Base-by-base conservation (phyloP, 306 rosid species). In the Lablab purpureus region DNA sequence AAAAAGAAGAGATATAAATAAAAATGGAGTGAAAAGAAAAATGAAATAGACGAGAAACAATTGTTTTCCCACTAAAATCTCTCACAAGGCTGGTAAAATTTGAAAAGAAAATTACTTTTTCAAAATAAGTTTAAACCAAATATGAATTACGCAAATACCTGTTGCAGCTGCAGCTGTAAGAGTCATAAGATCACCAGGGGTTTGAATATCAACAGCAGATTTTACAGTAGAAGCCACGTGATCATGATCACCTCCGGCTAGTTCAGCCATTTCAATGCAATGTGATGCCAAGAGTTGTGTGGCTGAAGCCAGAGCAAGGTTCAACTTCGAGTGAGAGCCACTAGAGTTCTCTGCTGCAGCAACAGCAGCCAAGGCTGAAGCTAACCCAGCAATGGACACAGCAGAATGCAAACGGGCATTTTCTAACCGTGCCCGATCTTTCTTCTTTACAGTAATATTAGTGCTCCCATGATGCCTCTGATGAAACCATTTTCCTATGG, bases 111-210 rank as follows among this genome's bases (percentile, higher is more conserved):
- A 40, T 0, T 37, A 8, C 45, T 40, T 40, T 41, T 22, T 7
- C 27, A 40, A 66, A 67, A 43, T 21, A 67, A 67, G 19, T 10
- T 52, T 43, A 13, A 67, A 45, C 37, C 37, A 23, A 67, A 43
- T 4, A 21, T 4, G 2, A 6, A 10, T 22, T 22, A 22, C 12
- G 73, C 28, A 78, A 79, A 73, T 77, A 91, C 97, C 98, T 77
- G 98, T 93, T 54, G 98, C 95, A 75, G 98, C 95, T 8, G 98
- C 94, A 63, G 97, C 98, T 1, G 94, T 91, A 18, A 91, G 89
- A 64, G 98, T 93, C 87, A 86, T 85, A 41, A 93, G 93, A 78
- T 93, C 98, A 21, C 98, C 88, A 0, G 95, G 89, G 36, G 89
- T 88, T n/a, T 55, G 90, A 81, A 93, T 84, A 70, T 85, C 92